Conservation (phyloP, 495 filamentous ascomycete genomes). For the Xanthoparmelia taractica region DNA sequence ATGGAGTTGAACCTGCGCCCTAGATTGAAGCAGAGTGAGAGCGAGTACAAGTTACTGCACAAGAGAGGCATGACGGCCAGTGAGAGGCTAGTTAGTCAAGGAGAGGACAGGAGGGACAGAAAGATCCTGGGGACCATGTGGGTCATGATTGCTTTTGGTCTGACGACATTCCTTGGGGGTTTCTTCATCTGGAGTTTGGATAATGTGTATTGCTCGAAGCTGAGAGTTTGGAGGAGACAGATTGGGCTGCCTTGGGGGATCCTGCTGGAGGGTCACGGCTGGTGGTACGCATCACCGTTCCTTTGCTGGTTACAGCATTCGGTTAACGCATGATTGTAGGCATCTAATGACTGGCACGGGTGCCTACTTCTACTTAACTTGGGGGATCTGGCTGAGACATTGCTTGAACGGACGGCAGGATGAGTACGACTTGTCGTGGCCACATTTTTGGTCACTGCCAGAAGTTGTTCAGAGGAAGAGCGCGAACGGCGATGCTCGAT, state of each 20-base stretch:
- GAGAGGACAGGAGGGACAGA: slow-evolving; percentile 45
- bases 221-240: slow-evolving; percentile 61
- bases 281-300: slow-evolving; percentile 68
- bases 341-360: slow-evolving; percentile 59
- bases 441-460: slow-evolving; percentile 57
- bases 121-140: slow-evolving; percentile 67
- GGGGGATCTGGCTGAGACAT: slow-evolving; percentile 79
- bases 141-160: slow-evolving; percentile 61
- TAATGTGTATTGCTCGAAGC: slow-evolving; percentile 66
- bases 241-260: slow-evolving; percentile 86
- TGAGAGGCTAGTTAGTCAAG: slow-evolving; percentile 21
- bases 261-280: slow-evolving; percentile 86
- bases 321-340: slow-evolving; percentile 33
- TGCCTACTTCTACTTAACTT: slow-evolving; percentile 78
- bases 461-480: slow-evolving; percentile 45
- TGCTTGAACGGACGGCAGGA: slow-evolving; percentile 71
- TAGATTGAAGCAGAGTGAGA: slow-evolving; percentile 30
- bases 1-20: slow-evolving; percentile 77
- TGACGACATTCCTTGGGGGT: slow-evolving; percentile 71
- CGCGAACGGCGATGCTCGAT: slow-evolving; percentile 27
- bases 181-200: slow-evolving; percentile 87
- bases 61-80: slow-evolving; percentile 21
- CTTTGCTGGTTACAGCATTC: slow-evolving; percentile 16
- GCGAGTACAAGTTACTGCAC: slow-evolving; percentile 31
- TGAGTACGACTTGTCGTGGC: slow-evolving; percentile 70